Percentiles rank a stretch among this genome's conserved stretches.
These are phyloP conservation scores for Ceratobasidium sp. DNA, from an alignment of 1,284 basidiomycete species.

Conservation along the genomic window DNA sequence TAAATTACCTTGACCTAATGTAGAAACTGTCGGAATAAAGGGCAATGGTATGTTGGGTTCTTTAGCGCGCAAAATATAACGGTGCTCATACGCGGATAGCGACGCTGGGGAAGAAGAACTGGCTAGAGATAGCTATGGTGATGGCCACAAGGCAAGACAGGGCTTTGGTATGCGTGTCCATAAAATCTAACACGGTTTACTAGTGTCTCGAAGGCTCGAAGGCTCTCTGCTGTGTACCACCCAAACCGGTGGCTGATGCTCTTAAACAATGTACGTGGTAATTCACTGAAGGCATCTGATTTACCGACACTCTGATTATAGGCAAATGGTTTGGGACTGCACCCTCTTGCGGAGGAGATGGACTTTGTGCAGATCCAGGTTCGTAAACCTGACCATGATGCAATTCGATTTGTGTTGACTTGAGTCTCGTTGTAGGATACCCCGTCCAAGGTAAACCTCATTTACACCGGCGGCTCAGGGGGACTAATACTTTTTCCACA, in stretches of 20 bases:
- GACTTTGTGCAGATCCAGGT: slow-evolving; percentile 4
- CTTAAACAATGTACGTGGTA: slow-evolving; percentile 7
- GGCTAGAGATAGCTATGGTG: neutral
- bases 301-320: neutral
- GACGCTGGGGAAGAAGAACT: slow-evolving; percentile 7
- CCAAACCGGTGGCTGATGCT: neutral
- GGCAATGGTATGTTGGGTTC: slow-evolving; percentile 5
- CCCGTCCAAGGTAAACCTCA: slow-evolving; percentile 4
- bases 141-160: neutral
- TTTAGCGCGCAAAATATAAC: neutral
- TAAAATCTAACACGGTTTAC: neutral
- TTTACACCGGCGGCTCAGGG: too few relatives aligned
- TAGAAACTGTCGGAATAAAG: neutral
- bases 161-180: neutral
- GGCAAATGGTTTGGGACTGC: slow-evolving; percentile 25
- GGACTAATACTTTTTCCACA: neutral
- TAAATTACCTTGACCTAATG: neutral
- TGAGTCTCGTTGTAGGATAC: neutral
- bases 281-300: neutral
- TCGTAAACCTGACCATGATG: neutral
- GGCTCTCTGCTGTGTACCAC: neutral
- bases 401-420: neutral
- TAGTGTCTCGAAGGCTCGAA: slow-evolving; percentile 6
- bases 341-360: slow-evolving; percentile 2
- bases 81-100: neutral